Evolutionary conservation across 2,329 filamentous ascomycete species (phyloP), one percentile per base, ranked within the genome.

Genomic region (Cryphonectria japonica): DNA sequence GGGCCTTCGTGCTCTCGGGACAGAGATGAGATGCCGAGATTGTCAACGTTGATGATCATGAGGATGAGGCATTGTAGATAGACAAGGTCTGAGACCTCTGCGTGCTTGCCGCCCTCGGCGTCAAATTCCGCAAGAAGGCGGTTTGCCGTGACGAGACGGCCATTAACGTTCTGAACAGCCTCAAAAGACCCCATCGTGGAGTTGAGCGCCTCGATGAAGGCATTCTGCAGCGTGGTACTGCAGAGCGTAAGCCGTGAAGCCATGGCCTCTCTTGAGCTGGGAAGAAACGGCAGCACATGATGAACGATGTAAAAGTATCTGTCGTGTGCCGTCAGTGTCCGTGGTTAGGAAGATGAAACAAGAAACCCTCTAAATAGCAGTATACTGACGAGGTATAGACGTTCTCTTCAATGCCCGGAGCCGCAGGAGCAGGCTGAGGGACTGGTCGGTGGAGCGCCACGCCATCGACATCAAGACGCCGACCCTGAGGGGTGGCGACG

Each of bases 11-110:
- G 78, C 69, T 80, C 77, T n/a, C 81, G 80, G 64, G 78, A 78
- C 63, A 82, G 73, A 19, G 83, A 84, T 0, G 81, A 68, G 73
- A 80, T 75, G 68, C 88, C 83, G 75, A 85, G 80, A 76, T 89
- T 85, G 75, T 92, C 90, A 2, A 89, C 87, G 73, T 91, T 89
- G 39, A 93, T 86, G 16, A 88, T 86, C 77, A 93, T 85, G 63
- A 94, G 82, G 50, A 93, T 81, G 54, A 93, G 81, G 0, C 88
- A 89, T 76, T 93, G 91, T 8, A 92, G 83, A 76, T 91, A 89
- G 0, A 92, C 83, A 32, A 89, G 82, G 69, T 87, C 83, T 34
- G 81, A 80, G 5, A 82, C 78, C 4, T 79, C 73, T 8, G 82
- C 81, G 46, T 80, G 81, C 29, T 80, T 78, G 3, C 77, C 77